Base-by-base conservation (phyloP, 2,329 filamentous ascomycete genomes). In the Fusarium sp. region DNA sequence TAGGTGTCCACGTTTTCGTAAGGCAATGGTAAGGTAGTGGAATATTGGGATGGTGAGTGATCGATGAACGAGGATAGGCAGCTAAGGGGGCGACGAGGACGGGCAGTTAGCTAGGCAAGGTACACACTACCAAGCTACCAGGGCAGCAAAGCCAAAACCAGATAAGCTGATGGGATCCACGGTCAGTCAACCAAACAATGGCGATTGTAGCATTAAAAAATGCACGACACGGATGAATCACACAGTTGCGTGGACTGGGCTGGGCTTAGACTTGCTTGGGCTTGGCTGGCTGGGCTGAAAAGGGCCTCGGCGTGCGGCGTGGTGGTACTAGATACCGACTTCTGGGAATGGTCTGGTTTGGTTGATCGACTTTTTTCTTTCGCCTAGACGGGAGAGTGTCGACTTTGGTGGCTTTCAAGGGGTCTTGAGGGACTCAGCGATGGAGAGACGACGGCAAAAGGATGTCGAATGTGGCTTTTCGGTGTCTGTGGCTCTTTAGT, bases 201-300 rank as follows among this genome's bases (percentile, higher is more conserved):
- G 78, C 73, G 73, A 76, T 72, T 79, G 72, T 81, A 79, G 79
- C 79, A 79, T 80, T 75, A 76, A 80, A 66, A 68, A 72, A 64
- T 73, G 69, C 68, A 74, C 68, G 68, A 74, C 67, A 65, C 26
- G 62, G 56, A 69, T 75, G 69, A 77, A 77, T 77, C 71, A 72
- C 61, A 76, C 66, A 70, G 42, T 32, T 54, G 70, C 63, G 69
- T 64, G 58, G 72, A 61, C 69, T 69, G 67, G 70, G 42, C 53
- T 61, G 44, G 62, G 69, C 59, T 64, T 70, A 47, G 62, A 65
- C 51, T 54, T 54, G 53, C 53, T 62, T 48, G 58, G 30, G 26
- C 58, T 74, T 53, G 55, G 61, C 63, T 66, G 47, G 71, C 68
- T 65, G 57, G 71, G 71, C 67, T 70, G 68, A 71, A 66, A 70